Percentiles rank a stretch among this genome's conserved stretches.
Conservation (phyloP, 2,329 filamentous ascomycete species). For the Penicillium capsulatum region DNA sequence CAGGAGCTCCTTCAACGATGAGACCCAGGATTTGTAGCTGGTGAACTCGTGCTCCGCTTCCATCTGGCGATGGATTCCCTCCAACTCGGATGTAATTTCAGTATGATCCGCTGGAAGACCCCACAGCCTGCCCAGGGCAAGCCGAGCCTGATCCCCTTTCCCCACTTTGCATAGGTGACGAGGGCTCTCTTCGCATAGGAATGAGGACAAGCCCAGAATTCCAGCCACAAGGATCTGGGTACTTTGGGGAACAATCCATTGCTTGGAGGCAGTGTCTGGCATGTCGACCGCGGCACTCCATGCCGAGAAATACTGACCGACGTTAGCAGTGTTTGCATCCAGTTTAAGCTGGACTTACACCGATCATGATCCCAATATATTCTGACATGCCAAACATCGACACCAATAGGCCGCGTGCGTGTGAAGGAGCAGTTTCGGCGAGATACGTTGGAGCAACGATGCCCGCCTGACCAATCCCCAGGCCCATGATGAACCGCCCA, state of each 20-base stretch:
- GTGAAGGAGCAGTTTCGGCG: conserved; percentile 72
- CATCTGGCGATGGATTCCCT: conserved; percentile 7
- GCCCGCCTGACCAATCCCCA: conserved; percentile 52
- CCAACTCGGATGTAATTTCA: conserved; percentile 10
- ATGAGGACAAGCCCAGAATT: conserved; percentile 62
- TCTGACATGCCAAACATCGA: conserved; percentile 18
- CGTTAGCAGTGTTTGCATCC: background rate
- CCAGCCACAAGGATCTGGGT: conserved; percentile 69
- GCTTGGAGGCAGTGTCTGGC: conserved; percentile 33
- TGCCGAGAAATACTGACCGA: conserved; percentile 24
- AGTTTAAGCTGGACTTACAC: conserved; percentile 7
- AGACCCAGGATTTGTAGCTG: background rate
- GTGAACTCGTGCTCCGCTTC: conserved; percentile 1
- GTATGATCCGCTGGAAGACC: conserved; percentile 8
- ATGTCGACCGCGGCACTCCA: conserved; percentile 50
- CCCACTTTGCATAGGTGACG: conserved; percentile 62
- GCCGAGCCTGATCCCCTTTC: conserved; percentile 44
- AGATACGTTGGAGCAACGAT: conserved; percentile 89
- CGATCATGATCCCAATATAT: conserved; percentile 24
- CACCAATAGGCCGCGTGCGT: conserved; percentile 59
- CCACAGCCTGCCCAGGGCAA: conserved; percentile 51
- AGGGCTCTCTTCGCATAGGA: conserved; percentile 63
- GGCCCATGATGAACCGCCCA: conserved; percentile 31
- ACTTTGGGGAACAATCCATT: conserved; percentile 62
- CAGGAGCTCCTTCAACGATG: conserved; percentile 42